phyloP scores from a whole-genome alignment of 805 yeast genomes.

The Wickerhamiella galacta region DNA sequence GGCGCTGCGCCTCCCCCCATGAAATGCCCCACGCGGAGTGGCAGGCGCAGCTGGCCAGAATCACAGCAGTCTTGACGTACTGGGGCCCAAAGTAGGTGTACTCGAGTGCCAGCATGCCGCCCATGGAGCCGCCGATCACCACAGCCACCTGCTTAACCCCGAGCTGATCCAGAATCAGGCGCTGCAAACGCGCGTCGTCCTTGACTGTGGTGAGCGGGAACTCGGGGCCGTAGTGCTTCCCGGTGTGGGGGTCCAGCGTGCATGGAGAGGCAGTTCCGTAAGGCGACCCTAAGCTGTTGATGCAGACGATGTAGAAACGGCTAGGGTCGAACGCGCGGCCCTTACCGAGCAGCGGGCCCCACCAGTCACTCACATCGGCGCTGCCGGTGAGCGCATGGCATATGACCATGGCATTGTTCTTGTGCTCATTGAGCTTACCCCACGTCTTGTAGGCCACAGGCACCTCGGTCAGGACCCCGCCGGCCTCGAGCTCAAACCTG shows the following conservation, averaged over 20 bases:
- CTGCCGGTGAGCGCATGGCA: slow-evolving; percentile 96
- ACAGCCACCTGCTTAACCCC: slow-evolving; percentile 69
- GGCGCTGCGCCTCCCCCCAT: slow-evolving; percentile 98
- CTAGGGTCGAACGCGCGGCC: slow-evolving; percentile 83
- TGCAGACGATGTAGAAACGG: slow-evolving; percentile 67
- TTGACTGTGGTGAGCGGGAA: slow-evolving; percentile 89
- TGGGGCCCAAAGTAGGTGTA: slow-evolving; percentile 55
- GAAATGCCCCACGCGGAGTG: slow-evolving; percentile 98
- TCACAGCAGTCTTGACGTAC: slow-evolving; percentile 57
- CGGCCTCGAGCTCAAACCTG: slow-evolving; percentile 59
- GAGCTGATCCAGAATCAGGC: slow-evolving; percentile 55
- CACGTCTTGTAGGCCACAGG: slow-evolving; percentile 94
- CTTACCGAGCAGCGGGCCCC: slow-evolving; percentile 89
- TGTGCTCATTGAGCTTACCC: slow-evolving; percentile 63
- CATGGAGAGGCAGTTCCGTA: slow-evolving; percentile 92
- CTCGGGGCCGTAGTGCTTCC: slow-evolving; percentile 78
- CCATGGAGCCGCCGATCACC: slow-evolving; percentile 96
- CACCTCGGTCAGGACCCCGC: slow-evolving; percentile 50
- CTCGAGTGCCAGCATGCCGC: slow-evolving; percentile 91
- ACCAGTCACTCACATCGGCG: slow-evolving; percentile 92
- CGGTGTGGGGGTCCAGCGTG: slow-evolving; percentile 60
- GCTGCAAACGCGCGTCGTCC: slow-evolving; percentile 76
- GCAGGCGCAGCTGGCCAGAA: slow-evolving; percentile 85
- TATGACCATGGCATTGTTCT: slow-evolving; percentile 70
- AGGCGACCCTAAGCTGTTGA: slow-evolving; percentile 91